phyloP scores from a whole-genome alignment of 306 rosid species.

The Vigna nakashimae region DNA sequence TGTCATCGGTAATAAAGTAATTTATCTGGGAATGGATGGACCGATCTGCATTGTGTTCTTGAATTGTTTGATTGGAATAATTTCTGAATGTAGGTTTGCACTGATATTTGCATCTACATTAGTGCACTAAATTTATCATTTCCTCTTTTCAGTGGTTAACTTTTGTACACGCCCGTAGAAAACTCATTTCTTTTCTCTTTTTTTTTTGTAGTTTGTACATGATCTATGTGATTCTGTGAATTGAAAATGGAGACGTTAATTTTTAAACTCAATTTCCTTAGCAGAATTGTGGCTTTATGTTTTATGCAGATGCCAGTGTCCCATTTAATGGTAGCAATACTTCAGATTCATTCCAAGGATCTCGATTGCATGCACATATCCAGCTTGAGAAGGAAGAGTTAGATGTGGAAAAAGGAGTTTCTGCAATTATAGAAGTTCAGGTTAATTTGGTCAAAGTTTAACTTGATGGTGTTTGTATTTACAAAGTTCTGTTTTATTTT shows the following conservation, averaged over 20 bases:
- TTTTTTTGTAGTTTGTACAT: neutral
- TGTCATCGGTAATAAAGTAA: conserved; percentile 6
- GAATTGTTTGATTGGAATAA: conserved; percentile 4
- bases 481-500: neutral
- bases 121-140: conserved; percentile 8
- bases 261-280: conserved; percentile 31
- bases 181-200: neutral
- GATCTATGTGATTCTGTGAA: neutral
- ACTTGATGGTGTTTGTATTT: neutral
- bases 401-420: conserved; percentile 71
- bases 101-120: neutral
- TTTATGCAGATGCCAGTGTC: conserved; percentile 58
- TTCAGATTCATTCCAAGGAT: conserved; percentile 45
- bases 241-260: neutral
- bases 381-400: conserved; percentile 70
- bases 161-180: neutral
- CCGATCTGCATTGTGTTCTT: conserved; percentile 14
- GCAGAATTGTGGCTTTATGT: conserved; percentile 39
- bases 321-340: conserved; percentile 51
- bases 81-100: conserved; percentile 22
- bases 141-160: neutral
- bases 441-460: conserved; percentile 39
- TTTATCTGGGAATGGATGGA: conserved; percentile 29
- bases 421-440: conserved; percentile 69
- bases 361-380: conserved; percentile 61